Conservation (phyloP, 108 stramenopile genomes). For the Pseudonitzschia multiseries region DNA sequence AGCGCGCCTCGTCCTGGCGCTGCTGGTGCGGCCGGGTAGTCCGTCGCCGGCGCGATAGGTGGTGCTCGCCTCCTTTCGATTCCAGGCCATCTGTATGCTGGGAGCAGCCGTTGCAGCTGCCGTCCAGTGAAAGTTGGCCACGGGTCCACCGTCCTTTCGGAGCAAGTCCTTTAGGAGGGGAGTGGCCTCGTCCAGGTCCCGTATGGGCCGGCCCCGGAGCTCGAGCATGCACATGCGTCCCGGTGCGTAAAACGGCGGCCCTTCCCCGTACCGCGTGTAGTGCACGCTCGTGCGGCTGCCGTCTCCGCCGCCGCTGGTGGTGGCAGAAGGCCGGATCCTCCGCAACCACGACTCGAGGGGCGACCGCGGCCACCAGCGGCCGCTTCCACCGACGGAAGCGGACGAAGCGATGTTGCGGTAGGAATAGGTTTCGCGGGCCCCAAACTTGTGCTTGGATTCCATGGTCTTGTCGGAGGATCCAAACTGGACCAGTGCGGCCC, state of each 20-base stretch:
- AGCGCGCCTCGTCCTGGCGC: not conserved
- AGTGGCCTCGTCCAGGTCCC: conserved; percentile 12
- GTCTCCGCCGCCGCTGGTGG: not conserved
- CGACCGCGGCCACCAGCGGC: not conserved
- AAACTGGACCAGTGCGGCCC: conserved; percentile 61
- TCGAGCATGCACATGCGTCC: conserved; percentile 73
- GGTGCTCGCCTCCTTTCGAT: not conserved
- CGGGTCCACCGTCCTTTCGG: not conserved
- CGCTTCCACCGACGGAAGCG: not conserved
- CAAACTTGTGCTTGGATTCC: conserved; percentile 54
- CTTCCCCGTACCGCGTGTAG: conserved; percentile 85
- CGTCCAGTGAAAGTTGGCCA: conserved; percentile 10
- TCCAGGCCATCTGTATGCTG: conserved; percentile 13
- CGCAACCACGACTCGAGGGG: conserved; percentile 6
- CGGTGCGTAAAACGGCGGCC: conserved; percentile 81
- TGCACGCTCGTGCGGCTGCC: conserved; percentile 22
- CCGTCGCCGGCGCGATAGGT: not conserved
- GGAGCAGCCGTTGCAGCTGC: not conserved
- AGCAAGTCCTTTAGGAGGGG: conserved; percentile 18
- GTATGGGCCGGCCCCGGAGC: conserved; percentile 46
- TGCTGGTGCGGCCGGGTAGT: not conserved
- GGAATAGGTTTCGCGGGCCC: conserved; percentile 73
- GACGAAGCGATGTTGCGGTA: conserved; percentile 5
- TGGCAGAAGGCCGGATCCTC: not conserved
- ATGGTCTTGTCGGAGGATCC: conserved; percentile 32